A percentile compares a stretch with the other conserved stretches of the same genome.
Evolutionary conservation across 2,329 filamentous ascomycete genomes (phyloP).

Genomic region (Fusarium protoensiforme): DNA sequence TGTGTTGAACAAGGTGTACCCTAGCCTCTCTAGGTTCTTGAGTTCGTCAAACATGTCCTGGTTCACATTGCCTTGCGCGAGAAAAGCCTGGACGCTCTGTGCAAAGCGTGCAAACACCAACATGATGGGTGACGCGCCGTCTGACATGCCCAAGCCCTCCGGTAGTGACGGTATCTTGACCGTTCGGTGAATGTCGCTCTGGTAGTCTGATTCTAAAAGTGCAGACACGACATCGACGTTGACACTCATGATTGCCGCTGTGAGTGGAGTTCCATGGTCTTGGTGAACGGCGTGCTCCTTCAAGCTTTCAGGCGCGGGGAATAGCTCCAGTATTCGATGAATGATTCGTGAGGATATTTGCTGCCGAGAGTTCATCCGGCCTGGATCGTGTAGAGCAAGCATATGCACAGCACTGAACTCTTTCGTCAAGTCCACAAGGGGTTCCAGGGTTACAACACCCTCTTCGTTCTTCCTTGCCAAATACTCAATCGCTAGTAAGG

Average conservation of each 20-base stretch:
- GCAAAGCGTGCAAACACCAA: not conserved
- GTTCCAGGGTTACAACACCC: not conserved
- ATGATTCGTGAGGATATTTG: constrained; percentile 6
- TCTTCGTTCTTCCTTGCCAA: not conserved
- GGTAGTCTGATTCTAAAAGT: not conserved
- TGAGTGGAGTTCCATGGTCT: constrained; percentile 1
- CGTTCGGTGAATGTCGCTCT: not conserved
- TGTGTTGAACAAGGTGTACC: not conserved
- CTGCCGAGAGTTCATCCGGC: not conserved
- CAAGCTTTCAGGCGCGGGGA: not conserved
- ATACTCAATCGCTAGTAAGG: not conserved
- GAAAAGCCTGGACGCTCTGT: not conserved
- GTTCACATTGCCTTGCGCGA: not conserved
- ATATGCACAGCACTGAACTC: not conserved
- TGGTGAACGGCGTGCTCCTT: not conserved
- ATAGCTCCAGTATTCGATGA: not conserved
- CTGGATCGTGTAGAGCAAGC: not conserved
- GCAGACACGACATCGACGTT: not conserved
- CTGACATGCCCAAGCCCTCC: not conserved
- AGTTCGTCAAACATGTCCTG: not conserved
- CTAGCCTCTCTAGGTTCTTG: not conserved
- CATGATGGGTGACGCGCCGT: not conserved
- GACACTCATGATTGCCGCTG: not conserved
- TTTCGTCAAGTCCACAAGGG: not conserved
- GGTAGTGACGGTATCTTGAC: not conserved